A percentile compares a stretch with the other conserved stretches of the same genome.
Evolutionary conservation across 2,329 filamentous ascomycete genomes (phyloP).

Genomic region (Penicillium sp.): DNA sequence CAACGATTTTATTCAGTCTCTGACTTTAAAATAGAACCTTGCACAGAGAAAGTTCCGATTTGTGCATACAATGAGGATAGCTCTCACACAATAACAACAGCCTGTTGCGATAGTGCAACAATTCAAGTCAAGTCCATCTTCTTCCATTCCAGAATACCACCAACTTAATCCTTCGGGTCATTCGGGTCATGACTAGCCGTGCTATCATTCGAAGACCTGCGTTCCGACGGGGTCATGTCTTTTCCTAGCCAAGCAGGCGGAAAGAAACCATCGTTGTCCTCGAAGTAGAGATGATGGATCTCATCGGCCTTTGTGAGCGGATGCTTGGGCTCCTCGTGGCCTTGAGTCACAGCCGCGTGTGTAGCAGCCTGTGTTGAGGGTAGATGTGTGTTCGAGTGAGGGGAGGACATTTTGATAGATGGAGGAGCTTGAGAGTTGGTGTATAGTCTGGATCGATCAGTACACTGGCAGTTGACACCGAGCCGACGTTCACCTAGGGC

Average conservation of each 20-base stretch:
- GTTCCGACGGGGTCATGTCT: slow-evolving; percentile 8
- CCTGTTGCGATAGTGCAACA: background rate
- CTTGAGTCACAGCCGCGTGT: background rate
- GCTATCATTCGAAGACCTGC: slow-evolving; percentile 13
- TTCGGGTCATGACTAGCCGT: slow-evolving; percentile 4
- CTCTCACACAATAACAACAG: background rate
- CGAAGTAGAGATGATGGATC: slow-evolving; percentile 38
- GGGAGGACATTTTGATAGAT: slow-evolving; percentile 5
- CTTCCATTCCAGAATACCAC: background rate
- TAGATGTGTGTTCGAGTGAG: background rate
- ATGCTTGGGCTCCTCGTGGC: slow-evolving; percentile 1
- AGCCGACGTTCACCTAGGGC: background rate
- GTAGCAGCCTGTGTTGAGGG: background rate
- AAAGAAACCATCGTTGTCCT: slow-evolving; percentile 41
- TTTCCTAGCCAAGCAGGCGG: slow-evolving; percentile 33
- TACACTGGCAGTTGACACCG: too few relatives aligned
- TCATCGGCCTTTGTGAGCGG: slow-evolving; percentile 23
- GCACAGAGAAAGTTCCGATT: background rate
- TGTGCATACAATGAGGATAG: background rate
- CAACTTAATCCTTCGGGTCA: background rate
- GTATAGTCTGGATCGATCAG: background rate
- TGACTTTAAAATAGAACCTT: background rate
- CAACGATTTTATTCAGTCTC: background rate
- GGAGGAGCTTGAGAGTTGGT: background rate
- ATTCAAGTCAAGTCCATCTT: background rate